phyloP scores from a whole-genome alignment of 768 basidiomycete genomes.

The Rhodotorula kratochvilovae region DNA sequence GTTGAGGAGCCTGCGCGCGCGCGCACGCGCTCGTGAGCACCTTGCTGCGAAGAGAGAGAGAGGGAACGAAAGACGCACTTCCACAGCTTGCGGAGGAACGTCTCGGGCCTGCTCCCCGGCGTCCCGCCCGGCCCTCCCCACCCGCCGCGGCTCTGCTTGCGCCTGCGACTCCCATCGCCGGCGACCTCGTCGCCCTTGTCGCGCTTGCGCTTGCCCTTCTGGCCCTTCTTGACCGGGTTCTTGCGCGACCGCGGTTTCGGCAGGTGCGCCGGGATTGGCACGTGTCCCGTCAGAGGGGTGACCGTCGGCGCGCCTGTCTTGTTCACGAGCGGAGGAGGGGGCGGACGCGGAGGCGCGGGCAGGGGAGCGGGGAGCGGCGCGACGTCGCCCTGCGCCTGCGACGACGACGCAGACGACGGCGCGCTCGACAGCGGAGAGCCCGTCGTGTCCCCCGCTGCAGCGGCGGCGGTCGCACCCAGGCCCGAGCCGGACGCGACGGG shows the following conservation, averaged over 20 bases:
- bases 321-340: not conserved
- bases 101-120: constrained; percentile 18
- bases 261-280: not conserved
- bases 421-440: too few species aligned
- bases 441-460: too few species aligned
- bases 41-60: not conserved
- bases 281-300: not conserved
- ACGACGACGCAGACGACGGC: too few species aligned
- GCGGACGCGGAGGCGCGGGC: not conserved
- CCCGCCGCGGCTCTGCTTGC: constrained; percentile 15
- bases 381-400: too few species aligned
- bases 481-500: too few species aligned
- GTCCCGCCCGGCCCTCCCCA: constrained; percentile 20
- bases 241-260: not conserved
- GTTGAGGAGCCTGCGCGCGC: constrained; percentile 16
- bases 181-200: not conserved
- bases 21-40: not conserved
- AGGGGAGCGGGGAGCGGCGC: too few species aligned
- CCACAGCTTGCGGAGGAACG: constrained; percentile 33
- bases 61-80: constrained; percentile 19
- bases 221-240: not conserved
- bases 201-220: not conserved
- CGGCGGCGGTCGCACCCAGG: too few species aligned
- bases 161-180: not conserved
- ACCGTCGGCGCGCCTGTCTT: not conserved